Percentiles rank a stretch among this genome's conserved stretches.
Evolutionary conservation across 1,284 basidiomycete genomes (phyloP).

Genomic region (Cerrena zonata): DNA sequence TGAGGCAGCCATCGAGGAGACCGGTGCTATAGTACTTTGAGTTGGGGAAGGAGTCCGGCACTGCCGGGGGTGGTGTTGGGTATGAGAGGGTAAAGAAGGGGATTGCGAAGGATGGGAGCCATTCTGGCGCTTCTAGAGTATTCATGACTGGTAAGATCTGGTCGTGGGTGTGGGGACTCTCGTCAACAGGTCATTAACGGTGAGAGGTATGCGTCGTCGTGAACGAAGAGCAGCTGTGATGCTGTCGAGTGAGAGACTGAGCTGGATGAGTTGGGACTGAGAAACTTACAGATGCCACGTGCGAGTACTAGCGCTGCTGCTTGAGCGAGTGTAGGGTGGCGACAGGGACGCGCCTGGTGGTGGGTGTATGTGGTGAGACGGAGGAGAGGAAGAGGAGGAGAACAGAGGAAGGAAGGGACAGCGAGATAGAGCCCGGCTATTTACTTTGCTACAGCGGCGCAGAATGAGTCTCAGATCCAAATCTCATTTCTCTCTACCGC

Average conservation of each 20-base stretch:
- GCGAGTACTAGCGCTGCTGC: too few relatives aligned
- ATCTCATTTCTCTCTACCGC: neutral
- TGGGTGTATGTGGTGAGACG: too few relatives aligned
- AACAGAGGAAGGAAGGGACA: neutral
- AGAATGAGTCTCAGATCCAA: too few relatives aligned
- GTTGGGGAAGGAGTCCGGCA: conserved; percentile 64
- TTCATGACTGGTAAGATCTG: conserved; percentile 22
- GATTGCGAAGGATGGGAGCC: conserved; percentile 47
- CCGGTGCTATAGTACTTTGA: conserved; percentile 68
- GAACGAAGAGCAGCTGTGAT: neutral
- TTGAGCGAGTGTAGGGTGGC: too few relatives aligned
- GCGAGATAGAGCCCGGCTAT: neutral
- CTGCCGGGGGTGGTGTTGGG: conserved; percentile 47
- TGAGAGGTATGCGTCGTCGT: neutral
- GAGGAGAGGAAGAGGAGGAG: too few relatives aligned
- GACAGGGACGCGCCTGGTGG: too few relatives aligned
- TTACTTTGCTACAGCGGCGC: too few relatives aligned
- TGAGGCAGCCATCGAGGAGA: conserved; percentile 63
- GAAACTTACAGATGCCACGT: conserved; percentile 7
- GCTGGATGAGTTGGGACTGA: neutral
- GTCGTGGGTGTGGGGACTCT: conserved; percentile 12
- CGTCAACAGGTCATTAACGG: conserved; percentile 25
- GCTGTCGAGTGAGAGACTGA: neutral
- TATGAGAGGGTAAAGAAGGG: conserved; percentile 77
- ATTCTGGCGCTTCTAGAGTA: conserved; percentile 32